Evolutionary conservation across 441 rosid species (phyloP).

Genomic region (Gossypium davidsonii): DNA sequence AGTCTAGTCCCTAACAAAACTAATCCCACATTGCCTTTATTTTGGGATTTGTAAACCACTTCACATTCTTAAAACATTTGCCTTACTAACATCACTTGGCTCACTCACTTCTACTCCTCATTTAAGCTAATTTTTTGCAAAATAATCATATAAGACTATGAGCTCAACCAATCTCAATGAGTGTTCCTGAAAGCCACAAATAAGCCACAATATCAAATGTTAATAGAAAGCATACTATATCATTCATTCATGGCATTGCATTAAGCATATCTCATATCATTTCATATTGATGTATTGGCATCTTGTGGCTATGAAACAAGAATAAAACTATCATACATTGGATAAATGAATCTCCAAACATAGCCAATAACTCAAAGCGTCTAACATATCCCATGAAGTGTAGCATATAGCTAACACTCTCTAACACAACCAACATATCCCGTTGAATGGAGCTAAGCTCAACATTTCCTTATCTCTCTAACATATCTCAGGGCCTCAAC

Average conservation of each 20-base stretch:
- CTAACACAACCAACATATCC: background rate
- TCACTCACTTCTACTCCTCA: background rate
- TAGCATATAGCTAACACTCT: background rate
- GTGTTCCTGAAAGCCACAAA: background rate
- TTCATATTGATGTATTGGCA: background rate
- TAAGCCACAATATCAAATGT: background rate
- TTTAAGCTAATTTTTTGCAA: background rate
- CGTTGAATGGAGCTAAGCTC: background rate
- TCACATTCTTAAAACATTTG: background rate
- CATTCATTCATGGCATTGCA: background rate
- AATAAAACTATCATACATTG: background rate
- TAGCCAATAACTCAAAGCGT: background rate
- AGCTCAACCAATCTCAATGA: background rate
- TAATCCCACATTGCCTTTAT: background rate
- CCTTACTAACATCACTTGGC: background rate
- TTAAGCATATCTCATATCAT: background rate
- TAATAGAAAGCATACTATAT: background rate
- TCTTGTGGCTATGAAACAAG: background rate
- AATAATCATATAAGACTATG: background rate
- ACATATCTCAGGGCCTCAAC: background rate
- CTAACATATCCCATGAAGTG: background rate
- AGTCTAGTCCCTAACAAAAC: background rate
- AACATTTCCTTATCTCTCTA: background rate
- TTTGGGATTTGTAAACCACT: background rate
- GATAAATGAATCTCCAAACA: background rate